Percentiles rank a stretch among this genome's conserved stretches.
These are phyloP conservation scores for Paramecium sonneborni DNA, from an alignment of 73 alveolate genomes.

Conservation along the genomic window DNA sequence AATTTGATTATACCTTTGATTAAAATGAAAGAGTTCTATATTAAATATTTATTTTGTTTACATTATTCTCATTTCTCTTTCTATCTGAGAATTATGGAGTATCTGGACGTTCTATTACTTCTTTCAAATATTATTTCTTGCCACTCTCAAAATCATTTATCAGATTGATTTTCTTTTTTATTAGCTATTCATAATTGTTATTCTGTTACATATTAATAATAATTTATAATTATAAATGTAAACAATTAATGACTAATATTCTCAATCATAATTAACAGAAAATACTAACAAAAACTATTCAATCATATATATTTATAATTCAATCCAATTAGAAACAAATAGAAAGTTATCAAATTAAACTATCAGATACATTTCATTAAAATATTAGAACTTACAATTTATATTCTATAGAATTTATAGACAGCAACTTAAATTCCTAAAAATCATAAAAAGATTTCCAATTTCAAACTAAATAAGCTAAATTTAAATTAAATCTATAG, in stretches of 20 bases:
- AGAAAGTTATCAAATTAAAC: conserved; percentile 15
- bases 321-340: background rate
- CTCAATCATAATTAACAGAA: background rate
- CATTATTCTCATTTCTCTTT: background rate
- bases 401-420: background rate
- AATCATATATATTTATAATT: background rate
- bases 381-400: background rate
- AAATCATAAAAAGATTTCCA: background rate
- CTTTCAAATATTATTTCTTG: background rate
- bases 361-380: background rate
- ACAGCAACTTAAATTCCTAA: background rate
- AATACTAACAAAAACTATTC: background rate
- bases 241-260: too few relatives aligned
- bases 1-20: background rate
- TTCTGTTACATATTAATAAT: background rate
- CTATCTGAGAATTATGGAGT: conserved; percentile 56
- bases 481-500: background rate
- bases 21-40: background rate
- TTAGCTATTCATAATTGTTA: background rate
- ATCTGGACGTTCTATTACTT: background rate
- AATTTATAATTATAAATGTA: too few relatives aligned
- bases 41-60: background rate
- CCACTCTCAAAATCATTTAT: conserved; percentile 25
- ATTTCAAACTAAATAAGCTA: conserved; percentile 27
- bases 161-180: background rate